phyloP scores from a whole-genome alignment of 2,329 filamentous ascomycete genomes.

The Acarospora socialis region DNA sequence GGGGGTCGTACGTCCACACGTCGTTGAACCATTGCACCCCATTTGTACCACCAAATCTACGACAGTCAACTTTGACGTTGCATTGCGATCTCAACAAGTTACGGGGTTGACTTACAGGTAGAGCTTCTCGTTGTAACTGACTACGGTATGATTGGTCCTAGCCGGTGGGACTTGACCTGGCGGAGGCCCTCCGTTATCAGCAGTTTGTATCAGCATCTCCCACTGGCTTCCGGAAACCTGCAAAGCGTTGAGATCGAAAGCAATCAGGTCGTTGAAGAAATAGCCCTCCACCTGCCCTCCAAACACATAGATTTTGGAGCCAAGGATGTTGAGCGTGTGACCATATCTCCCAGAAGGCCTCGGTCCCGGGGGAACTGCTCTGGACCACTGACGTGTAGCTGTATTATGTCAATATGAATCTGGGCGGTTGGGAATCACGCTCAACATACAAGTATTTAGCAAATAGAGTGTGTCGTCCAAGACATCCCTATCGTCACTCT shows the following conservation, averaged over 20 bases:
- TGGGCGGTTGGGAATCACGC: not conserved
- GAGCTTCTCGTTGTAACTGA: slow-evolving; percentile 85
- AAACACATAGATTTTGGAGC: slow-evolving; percentile 95
- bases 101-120: slow-evolving; percentile 54
- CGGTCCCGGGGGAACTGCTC: slow-evolving; percentile 73
- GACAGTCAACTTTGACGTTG: not conserved
- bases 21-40: slow-evolving; percentile 97
- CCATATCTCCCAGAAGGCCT: slow-evolving; percentile 86
- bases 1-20: slow-evolving; percentile 89
- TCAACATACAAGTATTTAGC: slow-evolving; percentile 79
- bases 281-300: slow-evolving; percentile 93
- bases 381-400: slow-evolving; percentile 98
- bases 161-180: slow-evolving; percentile 64
- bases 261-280: slow-evolving; percentile 94
- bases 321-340: slow-evolving; percentile 89
- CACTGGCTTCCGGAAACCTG: slow-evolving; percentile 84
- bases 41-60: slow-evolving; percentile 91
- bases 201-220: slow-evolving; percentile 78
- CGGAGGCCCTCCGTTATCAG: slow-evolving; percentile 44
- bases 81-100: not conserved
- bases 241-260: slow-evolving; percentile 89
- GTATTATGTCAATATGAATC: slow-evolving; percentile 19
- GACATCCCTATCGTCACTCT: slow-evolving; percentile 81
- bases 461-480: slow-evolving; percentile 93
- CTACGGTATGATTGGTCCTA: slow-evolving; percentile 84